A percentile compares a stretch with the other conserved stretches of the same genome.
Evolutionary conservation across 805 yeast species (phyloP).

Genomic region (Nakazawaea populi): DNA sequence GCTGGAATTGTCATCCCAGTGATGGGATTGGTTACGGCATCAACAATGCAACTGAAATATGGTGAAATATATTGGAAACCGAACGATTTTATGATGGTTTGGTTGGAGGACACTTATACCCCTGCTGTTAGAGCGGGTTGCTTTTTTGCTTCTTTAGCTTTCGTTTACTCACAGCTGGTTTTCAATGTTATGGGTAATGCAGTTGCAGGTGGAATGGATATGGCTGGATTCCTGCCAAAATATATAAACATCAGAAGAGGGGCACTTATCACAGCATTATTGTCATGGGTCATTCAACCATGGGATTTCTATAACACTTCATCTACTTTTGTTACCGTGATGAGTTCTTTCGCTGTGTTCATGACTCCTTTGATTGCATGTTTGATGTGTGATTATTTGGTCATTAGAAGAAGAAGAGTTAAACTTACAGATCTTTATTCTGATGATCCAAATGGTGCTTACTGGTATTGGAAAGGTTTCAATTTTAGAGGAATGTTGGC

Average conservation of each 20-base stretch:
- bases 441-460: constrained; percentile 20
- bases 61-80: constrained; percentile 34
- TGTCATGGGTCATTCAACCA: constrained; percentile 33
- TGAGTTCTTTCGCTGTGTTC: constrained; percentile 32
- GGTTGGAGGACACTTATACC: constrained; percentile 23
- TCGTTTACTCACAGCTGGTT: constrained; percentile 28
- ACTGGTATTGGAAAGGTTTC: constrained; percentile 25
- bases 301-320: constrained; percentile 34
- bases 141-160: constrained; percentile 32
- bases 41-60: constrained; percentile 26
- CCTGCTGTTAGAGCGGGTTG: constrained; percentile 32
- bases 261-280: constrained; percentile 23
- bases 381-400: constrained; percentile 28
- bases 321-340: constrained; percentile 27
- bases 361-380: constrained; percentile 31
- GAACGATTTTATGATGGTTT: constrained; percentile 23
- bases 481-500: constrained; percentile 24
- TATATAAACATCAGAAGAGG: constrained; percentile 35
- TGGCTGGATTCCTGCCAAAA: constrained; percentile 32
- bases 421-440: constrained; percentile 30
- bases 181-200: constrained; percentile 30
- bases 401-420: constrained; percentile 25
- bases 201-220: constrained; percentile 36
- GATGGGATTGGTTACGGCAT: constrained; percentile 32
- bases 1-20: constrained; percentile 34